phyloP scores from a whole-genome alignment of 106 monocot species.

The Triglochin maritima region DNA sequence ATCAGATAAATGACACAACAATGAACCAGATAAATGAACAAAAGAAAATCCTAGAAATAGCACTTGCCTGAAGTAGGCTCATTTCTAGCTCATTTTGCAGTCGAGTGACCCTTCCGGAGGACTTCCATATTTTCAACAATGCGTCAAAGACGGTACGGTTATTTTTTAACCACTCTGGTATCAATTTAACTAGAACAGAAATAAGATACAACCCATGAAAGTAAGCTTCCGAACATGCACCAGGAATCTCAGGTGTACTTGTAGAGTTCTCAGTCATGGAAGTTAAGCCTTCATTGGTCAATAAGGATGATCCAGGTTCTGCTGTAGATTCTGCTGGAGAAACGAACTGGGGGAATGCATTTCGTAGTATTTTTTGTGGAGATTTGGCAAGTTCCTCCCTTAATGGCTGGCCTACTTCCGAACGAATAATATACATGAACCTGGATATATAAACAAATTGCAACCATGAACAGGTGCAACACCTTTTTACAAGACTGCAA shows the following conservation, averaged over 20 bases:
- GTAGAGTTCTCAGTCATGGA: constrained; percentile 37
- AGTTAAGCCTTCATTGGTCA: constrained; percentile 38
- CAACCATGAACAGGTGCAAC: too few relatives aligned
- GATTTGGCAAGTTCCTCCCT: constrained; percentile 88
- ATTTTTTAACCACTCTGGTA: constrained; percentile 85
- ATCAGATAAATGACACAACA: neutral
- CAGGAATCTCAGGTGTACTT: constrained; percentile 19
- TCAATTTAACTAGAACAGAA: constrained; percentile 77
- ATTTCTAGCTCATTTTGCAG: constrained; percentile 90
- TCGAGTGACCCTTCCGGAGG: constrained; percentile 64
- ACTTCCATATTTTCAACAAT: constrained; percentile 82
- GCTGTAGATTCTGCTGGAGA: constrained; percentile 19
- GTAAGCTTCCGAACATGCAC: constrained; percentile 51
- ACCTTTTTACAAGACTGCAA: neutral
- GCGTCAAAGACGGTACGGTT: constrained; percentile 80
- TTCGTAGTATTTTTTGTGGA: constrained; percentile 76
- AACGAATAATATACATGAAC: constrained; percentile 88
- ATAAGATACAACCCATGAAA: constrained; percentile 92
- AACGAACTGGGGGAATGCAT: constrained; percentile 71
- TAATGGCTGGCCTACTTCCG: constrained; percentile 74
- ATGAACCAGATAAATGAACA: neutral
- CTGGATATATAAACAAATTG: constrained; percentile 28
- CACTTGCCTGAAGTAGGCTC: constrained; percentile 64
- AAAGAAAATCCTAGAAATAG: neutral
- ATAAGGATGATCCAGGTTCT: constrained; percentile 30